Conservation (phyloP, 805 yeast species). For the Huiozyma sinensis region DNA sequence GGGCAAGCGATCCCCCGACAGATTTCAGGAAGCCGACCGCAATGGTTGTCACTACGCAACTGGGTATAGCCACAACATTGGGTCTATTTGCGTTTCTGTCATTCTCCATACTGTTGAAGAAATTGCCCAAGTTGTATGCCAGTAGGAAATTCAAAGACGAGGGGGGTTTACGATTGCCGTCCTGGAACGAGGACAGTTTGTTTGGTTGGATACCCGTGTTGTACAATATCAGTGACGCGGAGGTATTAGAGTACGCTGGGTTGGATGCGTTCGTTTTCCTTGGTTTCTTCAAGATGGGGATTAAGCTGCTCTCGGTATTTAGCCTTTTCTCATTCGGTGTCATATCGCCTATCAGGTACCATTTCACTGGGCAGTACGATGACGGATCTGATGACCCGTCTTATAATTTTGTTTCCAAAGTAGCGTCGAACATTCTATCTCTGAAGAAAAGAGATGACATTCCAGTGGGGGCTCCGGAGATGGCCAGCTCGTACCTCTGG, state of each 20-base stretch:
- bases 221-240: conserved; percentile 55
- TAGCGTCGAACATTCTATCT: not conserved
- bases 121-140: conserved; percentile 75
- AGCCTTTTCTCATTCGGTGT: conserved; percentile 60
- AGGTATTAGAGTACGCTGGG: conserved; percentile 82
- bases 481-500: conserved; percentile 55
- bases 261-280: conserved; percentile 87
- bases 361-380: conserved; percentile 73
- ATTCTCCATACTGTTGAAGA: conserved; percentile 60
- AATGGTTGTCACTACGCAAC: conserved; percentile 68
- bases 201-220: conserved; percentile 78
- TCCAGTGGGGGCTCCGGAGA: conserved; percentile 27
- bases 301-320: conserved; percentile 53
- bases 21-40: conserved; percentile 30
- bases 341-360: conserved; percentile 76
- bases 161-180: conserved; percentile 20
- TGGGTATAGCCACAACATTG: conserved; percentile 52
- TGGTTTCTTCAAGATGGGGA: conserved; percentile 83
- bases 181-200: conserved; percentile 34
- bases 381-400: conserved; percentile 35
- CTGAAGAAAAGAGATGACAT: conserved; percentile 16
- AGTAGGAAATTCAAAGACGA: conserved; percentile 45
- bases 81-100: conserved; percentile 60
- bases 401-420: too few relatives aligned
- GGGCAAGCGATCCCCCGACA: conserved; percentile 3